A percentile compares a stretch with the other conserved stretches of the same genome.
These are phyloP conservation scores for Colletotrichum lindemuthianum DNA, from an alignment of 2,329 filamentous ascomycete species.

Conservation along the genomic window DNA sequence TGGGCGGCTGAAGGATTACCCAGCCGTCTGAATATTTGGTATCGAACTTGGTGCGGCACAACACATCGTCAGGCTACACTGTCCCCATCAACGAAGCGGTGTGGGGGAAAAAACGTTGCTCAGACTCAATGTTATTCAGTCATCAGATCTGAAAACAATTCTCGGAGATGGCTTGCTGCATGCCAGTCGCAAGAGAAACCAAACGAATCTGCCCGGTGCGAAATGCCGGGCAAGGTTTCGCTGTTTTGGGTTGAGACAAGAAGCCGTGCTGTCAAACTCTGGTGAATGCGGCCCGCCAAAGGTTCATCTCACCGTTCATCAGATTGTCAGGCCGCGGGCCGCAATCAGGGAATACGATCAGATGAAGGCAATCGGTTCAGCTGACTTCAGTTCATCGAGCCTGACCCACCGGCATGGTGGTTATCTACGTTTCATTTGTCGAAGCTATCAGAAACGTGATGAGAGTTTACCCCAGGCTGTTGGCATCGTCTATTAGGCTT, in stretches of 20 bases:
- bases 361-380: no score
- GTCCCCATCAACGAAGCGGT: background rate
- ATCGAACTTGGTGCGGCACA: no score
- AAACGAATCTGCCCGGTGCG: background rate
- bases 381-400: no score
- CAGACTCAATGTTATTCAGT: no score
- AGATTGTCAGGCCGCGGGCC: background rate
- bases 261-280: background rate
- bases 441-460: background rate
- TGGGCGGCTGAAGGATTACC: no score
- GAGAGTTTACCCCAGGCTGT: constrained; percentile 8
- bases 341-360: no score
- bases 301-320: background rate
- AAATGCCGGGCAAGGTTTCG: background rate
- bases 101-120: background rate
- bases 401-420: background rate
- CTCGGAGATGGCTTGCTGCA: background rate
- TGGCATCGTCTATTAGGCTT: background rate
- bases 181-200: background rate
- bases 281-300: background rate
- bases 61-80: no score
- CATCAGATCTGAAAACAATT: background rate
- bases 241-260: constrained; percentile 11
- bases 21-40: no score
- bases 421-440: background rate